Evolutionary conservation across 75 land plant genomes (phyloP).

Genomic region (Picea sitchensis): DNA sequence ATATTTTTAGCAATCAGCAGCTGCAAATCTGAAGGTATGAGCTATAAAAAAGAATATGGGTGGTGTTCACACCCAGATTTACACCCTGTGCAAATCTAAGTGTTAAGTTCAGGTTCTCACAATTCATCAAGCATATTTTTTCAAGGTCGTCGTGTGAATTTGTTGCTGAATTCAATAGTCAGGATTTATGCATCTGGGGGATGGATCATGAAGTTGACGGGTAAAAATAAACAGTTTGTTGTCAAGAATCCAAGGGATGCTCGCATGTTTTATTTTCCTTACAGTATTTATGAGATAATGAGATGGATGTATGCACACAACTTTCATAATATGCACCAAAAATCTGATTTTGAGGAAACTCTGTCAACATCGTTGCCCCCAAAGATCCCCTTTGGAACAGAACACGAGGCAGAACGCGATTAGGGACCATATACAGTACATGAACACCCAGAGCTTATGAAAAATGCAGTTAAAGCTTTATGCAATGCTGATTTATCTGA

Average conservation of each 20-base stretch:
- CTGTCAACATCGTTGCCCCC: conserved; percentile 51
- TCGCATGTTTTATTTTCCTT: conserved; percentile 70
- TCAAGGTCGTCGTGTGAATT: no score
- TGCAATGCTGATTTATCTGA: conserved; percentile 84
- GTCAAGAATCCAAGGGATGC: conserved; percentile 56
- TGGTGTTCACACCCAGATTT: no score
- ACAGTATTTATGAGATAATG: conserved; percentile 56
- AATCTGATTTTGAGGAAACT: conserved; percentile 47
- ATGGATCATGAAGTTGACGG: conserved; percentile 71
- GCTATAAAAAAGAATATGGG: no score
- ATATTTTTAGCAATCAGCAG: no score
- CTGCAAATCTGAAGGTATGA: no score
- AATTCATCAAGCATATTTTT: no score
- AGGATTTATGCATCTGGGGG: conserved; percentile 82
- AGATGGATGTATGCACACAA: conserved; percentile 47
- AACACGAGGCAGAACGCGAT: conserved; percentile 71
- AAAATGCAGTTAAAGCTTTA: conserved; percentile 71
- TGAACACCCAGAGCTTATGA: conserved; percentile 34
- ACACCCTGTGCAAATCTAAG: no score
- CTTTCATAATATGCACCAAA: conserved; percentile 44
- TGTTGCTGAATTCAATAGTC: no score
- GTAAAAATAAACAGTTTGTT: conserved; percentile 43
- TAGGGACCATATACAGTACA: conserved; percentile 60
- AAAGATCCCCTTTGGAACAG: conserved; percentile 84
- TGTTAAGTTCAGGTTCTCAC: no score